Evolutionary conservation across 805 yeast species (phyloP), one percentile per base, ranked within the genome.

Genomic region (Wickerhamiella brachini): DNA sequence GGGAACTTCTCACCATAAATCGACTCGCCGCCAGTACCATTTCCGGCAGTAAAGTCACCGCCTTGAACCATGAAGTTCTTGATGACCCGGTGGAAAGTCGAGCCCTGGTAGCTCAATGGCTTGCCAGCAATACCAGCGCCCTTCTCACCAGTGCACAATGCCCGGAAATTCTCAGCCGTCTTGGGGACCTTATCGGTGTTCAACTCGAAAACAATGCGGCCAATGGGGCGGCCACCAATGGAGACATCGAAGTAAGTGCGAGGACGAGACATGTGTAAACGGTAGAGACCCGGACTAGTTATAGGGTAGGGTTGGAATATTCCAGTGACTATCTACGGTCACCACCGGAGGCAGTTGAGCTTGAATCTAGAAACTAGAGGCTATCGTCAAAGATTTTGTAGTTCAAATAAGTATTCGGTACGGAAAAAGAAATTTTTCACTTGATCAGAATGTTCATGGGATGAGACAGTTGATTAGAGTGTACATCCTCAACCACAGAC

Each of bases 161-260:
- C 83, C 61, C 85, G 79, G 71, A 88, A 88, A 74, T 89, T 89
- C 67, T 85, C 89, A 39, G 75, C 93, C 24, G 97, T 89, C 68
- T 83, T 84, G 59, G 94, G 95, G 41, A 83, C 90, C 47, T 79
- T 85, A 22, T 80, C 77, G 47, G 96, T 96, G 65, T 81, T 90
- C 49, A 90, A 74, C 10, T 97, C 97, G 65, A 90, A 73, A 53
- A 81, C 84, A 56, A 90, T 75, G 64, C 95, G 78, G 46, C 97
- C 97, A 45, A 89, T 73, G 3, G 78, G 70, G 51, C 70, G 73
- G 22, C 77, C 84, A 49, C 83, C 90, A 56, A 86, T 79, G 7
- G 89, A 68, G 57, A 90, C 74, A 62, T 90, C 96, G 57, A 90
- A 52, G 41, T 22, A 55, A 34, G 38, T 34, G n/a, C 38, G 38